These are phyloP conservation scores for Pleurotus sapidus DNA, from an alignment of 768 basidiomycete species.

Conservation along the genomic window DNA sequence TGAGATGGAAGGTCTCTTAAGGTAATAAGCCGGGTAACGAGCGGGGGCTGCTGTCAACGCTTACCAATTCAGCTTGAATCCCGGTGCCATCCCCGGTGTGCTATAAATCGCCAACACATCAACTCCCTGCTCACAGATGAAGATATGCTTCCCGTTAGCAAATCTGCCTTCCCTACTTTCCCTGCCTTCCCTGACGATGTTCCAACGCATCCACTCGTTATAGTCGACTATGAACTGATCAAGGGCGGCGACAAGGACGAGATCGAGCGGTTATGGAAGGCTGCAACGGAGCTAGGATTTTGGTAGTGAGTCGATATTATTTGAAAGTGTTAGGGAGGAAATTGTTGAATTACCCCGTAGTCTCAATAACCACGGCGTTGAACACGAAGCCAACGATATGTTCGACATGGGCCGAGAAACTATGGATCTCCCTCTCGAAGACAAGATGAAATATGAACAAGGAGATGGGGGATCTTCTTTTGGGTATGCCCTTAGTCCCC, in stretches of 20 bases:
- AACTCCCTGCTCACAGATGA: too few species aligned
- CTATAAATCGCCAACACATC: too few species aligned
- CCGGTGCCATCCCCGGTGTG: too few species aligned
- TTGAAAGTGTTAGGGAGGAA: not conserved
- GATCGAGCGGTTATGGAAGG: conserved; percentile 31
- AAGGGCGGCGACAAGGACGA: conserved; percentile 25
- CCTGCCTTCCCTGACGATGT: conserved; percentile 35
- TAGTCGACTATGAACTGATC: conserved; percentile 35
- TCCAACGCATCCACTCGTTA: conserved; percentile 34
- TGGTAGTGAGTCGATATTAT: conserved; percentile 33
- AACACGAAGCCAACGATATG: conserved; percentile 45
- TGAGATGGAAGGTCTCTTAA: too few species aligned
- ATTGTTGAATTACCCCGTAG: conserved; percentile 19
- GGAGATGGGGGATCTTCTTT: conserved; percentile 42
- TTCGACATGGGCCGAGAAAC: conserved; percentile 55
- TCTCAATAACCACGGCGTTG: conserved; percentile 54
- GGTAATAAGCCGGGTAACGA: too few species aligned
- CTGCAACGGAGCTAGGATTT: conserved; percentile 36
- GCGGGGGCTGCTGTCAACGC: too few species aligned
- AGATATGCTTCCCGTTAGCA: too few species aligned
- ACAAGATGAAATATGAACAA: conserved; percentile 58
- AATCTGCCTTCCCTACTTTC: conserved; percentile 4
- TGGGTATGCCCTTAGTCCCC: conserved; percentile 26
- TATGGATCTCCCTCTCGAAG: conserved; percentile 50
- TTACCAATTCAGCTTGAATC: too few species aligned